Base-by-base conservation (phyloP, 2,329 filamentous ascomycete species). In the Neonectria hederae region DNA sequence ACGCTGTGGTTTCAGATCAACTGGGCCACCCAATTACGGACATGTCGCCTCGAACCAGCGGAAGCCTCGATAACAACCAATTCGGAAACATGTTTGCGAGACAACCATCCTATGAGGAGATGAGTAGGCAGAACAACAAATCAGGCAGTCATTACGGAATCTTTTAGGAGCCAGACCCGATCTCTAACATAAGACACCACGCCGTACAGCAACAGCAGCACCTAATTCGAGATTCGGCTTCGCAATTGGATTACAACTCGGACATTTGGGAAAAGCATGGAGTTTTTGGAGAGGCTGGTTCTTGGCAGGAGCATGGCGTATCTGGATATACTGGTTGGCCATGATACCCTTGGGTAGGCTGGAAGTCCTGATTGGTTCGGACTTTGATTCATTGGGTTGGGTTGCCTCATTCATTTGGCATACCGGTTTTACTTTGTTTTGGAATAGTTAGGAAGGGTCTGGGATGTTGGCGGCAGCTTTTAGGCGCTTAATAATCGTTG, bases 201-300 rank as follows among this genome's bases (percentile, higher is more conserved):
- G 28, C 24, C 19, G 10, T 10, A 14, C 43, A 38, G 32, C 43
- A 17, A 60, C 24, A 60, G 22, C 38, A 46, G 21, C 51, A 60
- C 48, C 38, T 51, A 40, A 42, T 22, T 38, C 26, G 28, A 54
- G 28, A 32, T 19, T 54, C 17, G 57, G 40, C 19, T 53, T 54
- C 28, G 13, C n/a, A 26, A 45, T 45, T 32, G 57, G 42, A 30
- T 32, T 60, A 28, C 30, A 24, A 35, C 28, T 52, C 49, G 43
- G 49, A 40, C 28, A 54, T 38, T 52, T 53, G 40, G 57, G 43
- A 54, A 53, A 42, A 52, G 49, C 57, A 30, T 48, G 51, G 49
- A 52, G 57, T 51, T 59, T 51, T 59, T 53, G 57, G 22, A 38
- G 26, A 40, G 19, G 38, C 32, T 48, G 21, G 49, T 40, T 46